These are phyloP conservation scores for Pichia eremophila DNA, from an alignment of 805 yeast genomes.

Conservation along the genomic window DNA sequence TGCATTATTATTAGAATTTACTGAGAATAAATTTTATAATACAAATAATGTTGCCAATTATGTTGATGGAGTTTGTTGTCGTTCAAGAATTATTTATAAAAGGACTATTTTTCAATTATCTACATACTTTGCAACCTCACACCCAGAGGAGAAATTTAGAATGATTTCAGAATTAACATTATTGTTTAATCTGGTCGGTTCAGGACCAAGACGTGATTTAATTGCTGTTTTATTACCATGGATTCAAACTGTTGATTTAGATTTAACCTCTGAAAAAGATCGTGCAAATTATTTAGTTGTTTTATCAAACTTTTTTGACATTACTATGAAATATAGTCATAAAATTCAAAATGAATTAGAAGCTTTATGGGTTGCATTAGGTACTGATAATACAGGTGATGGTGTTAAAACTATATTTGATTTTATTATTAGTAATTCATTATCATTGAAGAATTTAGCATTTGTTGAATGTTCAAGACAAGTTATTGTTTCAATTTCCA, in stretches of 20 bases:
- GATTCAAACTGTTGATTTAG: constrained; percentile 76
- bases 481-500: constrained; percentile 68
- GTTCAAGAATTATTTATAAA: constrained; percentile 76
- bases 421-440: constrained; percentile 57
- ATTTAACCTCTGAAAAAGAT: constrained; percentile 21
- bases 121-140: constrained; percentile 52
- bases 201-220: constrained; percentile 63
- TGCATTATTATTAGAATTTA: constrained; percentile 53
- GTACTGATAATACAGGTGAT: constrained; percentile 49
- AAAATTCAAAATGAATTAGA: constrained; percentile 79
- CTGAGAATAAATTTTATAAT: constrained; percentile 53
- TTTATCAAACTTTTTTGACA: constrained; percentile 69
- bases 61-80: constrained; percentile 62
- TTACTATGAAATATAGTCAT: constrained; percentile 70
- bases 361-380: constrained; percentile 93
- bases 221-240: constrained; percentile 80
- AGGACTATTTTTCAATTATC: constrained; percentile 78
- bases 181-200: constrained; percentile 52
- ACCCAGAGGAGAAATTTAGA: constrained; percentile 50
- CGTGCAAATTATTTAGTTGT: constrained; percentile 51
- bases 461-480: constrained; percentile 77
- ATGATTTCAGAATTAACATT: constrained; percentile 66
- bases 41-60: constrained; percentile 47
- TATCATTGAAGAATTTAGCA: constrained; percentile 58
- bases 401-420: constrained; percentile 67